A percentile compares a stretch with the other conserved stretches of the same genome.
These are phyloP conservation scores for Nadsonia starkeyi-henricii DNA, from an alignment of 1,139 yeast species.

Conservation along the genomic window DNA sequence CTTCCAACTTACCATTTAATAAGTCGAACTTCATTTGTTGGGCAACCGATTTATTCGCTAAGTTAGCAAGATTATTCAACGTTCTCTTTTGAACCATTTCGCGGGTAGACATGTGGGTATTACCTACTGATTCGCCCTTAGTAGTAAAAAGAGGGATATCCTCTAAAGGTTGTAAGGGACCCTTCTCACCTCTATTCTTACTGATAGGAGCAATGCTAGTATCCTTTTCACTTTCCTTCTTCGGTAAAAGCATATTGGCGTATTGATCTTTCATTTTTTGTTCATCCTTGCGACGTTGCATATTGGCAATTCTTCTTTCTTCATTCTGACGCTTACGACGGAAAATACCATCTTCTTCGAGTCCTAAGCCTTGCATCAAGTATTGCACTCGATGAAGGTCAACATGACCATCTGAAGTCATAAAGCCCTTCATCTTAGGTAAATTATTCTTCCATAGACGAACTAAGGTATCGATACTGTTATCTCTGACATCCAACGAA, in stretches of 20 bases:
- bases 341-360: constrained; percentile 72
- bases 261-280: constrained; percentile 12
- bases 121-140: constrained; percentile 53
- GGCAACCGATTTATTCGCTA: constrained; percentile 63
- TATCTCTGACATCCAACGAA: constrained; percentile 85
- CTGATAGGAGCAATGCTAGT: constrained; percentile 11
- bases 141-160: constrained; percentile 67
- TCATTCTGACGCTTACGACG: constrained; percentile 55
- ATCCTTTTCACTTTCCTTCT: not conserved
- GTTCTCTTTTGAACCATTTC: constrained; percentile 59
- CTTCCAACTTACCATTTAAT: constrained; percentile 10
- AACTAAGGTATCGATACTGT: constrained; percentile 72
- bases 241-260: constrained; percentile 9
- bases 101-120: constrained; percentile 52
- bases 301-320: constrained; percentile 46
- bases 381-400: constrained; percentile 65
- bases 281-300: constrained; percentile 42
- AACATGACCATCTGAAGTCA: constrained; percentile 81
- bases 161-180: constrained; percentile 58
- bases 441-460: constrained; percentile 69
- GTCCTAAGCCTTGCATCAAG: constrained; percentile 49
- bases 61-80: constrained; percentile 58
- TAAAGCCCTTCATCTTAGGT: constrained; percentile 54
- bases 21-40: constrained; percentile 40
- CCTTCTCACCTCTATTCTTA: constrained; percentile 42